phyloP scores from a whole-genome alignment of 1,284 basidiomycete genomes.

The Mycosarcoma maydis region DNA sequence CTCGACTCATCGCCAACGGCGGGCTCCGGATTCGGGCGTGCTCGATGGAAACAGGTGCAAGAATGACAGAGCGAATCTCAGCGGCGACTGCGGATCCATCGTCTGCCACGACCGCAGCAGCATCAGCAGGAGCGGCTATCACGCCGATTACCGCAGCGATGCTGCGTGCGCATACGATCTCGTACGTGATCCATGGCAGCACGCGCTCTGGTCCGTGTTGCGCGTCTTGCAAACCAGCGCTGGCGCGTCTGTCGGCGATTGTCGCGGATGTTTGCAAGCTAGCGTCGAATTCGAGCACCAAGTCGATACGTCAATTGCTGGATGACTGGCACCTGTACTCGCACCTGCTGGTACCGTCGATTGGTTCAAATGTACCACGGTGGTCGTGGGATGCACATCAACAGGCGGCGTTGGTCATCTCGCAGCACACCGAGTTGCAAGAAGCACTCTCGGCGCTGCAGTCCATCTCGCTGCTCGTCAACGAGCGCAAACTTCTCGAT shows the following conservation, averaged over 20 bases:
- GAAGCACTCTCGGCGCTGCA: neutral
- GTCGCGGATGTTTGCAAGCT: no score
- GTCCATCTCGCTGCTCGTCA: neutral
- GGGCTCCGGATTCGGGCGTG: no score
- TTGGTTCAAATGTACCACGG: no score
- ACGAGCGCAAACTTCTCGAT: slow-evolving; percentile 4
- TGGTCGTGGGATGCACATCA: slow-evolving; percentile 16
- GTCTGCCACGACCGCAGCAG: neutral
- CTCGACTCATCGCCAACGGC: no score
- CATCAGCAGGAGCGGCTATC: neutral
- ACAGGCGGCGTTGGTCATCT: slow-evolving; percentile 9
- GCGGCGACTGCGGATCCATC: neutral
- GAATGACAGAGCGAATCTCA: no score
- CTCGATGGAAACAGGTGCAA: no score
- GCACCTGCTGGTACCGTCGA: slow-evolving; percentile 11
- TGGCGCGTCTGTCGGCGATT: neutral
- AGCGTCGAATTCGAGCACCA: neutral
- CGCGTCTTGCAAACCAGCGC: neutral
- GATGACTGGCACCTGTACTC: slow-evolving; percentile 10
- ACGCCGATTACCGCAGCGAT: neutral
- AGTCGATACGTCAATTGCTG: slow-evolving; percentile 3
- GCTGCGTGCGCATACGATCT: neutral
- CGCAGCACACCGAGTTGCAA: neutral
- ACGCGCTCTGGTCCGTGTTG: neutral
- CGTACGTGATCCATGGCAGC: slow-evolving; percentile 7